These are phyloP conservation scores for Malus hybrid DNA, from an alignment of 331 rosid species.

Conservation along the genomic window DNA sequence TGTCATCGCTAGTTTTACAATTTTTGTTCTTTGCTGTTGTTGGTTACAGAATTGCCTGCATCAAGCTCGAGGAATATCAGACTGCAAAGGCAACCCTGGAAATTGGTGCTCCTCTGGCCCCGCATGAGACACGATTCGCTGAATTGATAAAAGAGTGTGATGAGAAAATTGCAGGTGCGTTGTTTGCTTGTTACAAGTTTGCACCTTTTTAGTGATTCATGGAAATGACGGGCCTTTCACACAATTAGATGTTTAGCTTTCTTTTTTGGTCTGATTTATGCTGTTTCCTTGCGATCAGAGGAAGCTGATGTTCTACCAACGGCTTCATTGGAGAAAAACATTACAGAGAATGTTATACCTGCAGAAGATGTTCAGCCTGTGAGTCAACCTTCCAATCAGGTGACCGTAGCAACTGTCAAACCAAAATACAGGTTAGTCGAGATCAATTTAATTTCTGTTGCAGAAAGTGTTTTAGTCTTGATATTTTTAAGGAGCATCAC, in stretches of 20 bases:
- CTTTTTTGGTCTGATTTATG: constrained; percentile 1
- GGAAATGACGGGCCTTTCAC: background rate
- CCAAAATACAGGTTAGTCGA: constrained; percentile 66
- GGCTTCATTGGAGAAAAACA: constrained; percentile 20
- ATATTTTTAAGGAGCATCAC: background rate
- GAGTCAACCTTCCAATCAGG: constrained; percentile 17
- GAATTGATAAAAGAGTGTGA: constrained; percentile 60
- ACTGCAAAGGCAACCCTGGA: constrained; percentile 80
- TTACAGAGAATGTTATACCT: constrained; percentile 16
- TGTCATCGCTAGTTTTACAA: background rate
- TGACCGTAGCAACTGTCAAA: constrained; percentile 31
- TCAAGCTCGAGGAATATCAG: constrained; percentile 73
- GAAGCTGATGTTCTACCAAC: constrained; percentile 34
- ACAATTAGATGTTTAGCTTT: background rate
- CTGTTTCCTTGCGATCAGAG: constrained; percentile 44
- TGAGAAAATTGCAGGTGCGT: constrained; percentile 48
- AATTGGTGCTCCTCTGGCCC: constrained; percentile 47
- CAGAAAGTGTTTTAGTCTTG: background rate
- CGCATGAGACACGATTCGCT: constrained; percentile 41
- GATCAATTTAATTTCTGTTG: background rate
- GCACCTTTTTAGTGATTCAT: background rate
- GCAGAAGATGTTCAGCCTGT: constrained; percentile 29
- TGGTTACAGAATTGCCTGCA: constrained; percentile 58
- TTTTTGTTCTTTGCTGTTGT: background rate
- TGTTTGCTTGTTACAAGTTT: background rate